phyloP scores from a whole-genome alignment of 768 basidiomycete species.

The Mycena rebaudengoi region DNA sequence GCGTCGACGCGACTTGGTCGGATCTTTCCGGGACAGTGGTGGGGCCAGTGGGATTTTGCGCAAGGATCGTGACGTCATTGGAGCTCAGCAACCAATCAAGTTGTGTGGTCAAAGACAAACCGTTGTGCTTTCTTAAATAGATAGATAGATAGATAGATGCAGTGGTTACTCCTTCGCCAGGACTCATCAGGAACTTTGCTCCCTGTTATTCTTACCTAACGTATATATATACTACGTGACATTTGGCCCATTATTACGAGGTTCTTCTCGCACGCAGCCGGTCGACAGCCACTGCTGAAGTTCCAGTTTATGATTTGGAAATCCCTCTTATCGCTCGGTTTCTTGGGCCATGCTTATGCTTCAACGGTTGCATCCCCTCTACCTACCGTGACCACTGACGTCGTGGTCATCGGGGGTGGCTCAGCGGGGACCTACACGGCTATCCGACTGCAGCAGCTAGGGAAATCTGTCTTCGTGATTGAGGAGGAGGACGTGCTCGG shows the following conservation, averaged over 20 bases:
- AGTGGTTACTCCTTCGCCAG: too few species aligned
- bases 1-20: too few species aligned
- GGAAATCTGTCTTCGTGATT: neutral
- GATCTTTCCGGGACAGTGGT: too few species aligned
- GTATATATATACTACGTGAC: too few species aligned
- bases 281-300: neutral
- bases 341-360: slow-evolving; percentile 9
- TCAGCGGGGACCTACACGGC: slow-evolving; percentile 7
- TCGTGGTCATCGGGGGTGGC: slow-evolving; percentile 8
- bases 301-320: neutral
- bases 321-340: slow-evolving; percentile 3
- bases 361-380: slow-evolving; percentile 5
- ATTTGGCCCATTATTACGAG: neutral
- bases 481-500: slow-evolving; percentile 1
- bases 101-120: too few species aligned
- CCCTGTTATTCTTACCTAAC: too few species aligned
- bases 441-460: slow-evolving; percentile 2
- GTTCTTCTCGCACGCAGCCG: neutral
- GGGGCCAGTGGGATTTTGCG: too few species aligned
- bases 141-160: too few species aligned
- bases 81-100: too few species aligned
- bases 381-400: slow-evolving; percentile 10
- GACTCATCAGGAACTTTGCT: too few species aligned
- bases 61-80: too few species aligned
- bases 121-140: too few species aligned